These are phyloP conservation scores for Oryza meyeriana DNA, from an alignment of 176 grass and related monocot species.

Conservation along the genomic window DNA sequence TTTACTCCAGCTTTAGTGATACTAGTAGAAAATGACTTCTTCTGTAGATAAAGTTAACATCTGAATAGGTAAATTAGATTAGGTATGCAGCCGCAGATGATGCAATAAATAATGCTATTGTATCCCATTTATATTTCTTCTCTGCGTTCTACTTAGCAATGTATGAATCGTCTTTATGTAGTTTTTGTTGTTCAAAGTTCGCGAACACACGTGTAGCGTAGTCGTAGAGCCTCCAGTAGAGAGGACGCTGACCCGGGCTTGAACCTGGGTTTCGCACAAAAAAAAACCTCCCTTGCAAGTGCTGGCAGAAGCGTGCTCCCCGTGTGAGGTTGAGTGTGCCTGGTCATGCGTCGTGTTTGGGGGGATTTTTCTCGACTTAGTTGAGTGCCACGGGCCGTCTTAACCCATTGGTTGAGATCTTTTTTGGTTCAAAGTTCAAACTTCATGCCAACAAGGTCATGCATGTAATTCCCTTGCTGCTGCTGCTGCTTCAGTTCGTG, in stretches of 20 bases:
- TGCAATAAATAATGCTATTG: neutral
- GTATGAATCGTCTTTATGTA: neutral
- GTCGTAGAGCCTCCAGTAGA: no score
- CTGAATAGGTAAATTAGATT: neutral
- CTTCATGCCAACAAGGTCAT: neutral
- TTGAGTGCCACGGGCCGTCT: no score
- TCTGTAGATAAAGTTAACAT: neutral
- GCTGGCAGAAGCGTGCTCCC: no score
- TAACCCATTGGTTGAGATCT: no score
- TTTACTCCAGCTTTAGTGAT: neutral
- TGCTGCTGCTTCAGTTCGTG: neutral
- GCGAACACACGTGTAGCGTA: no score
- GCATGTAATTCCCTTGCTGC: neutral
- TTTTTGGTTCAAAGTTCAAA: neutral
- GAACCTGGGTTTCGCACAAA: no score
- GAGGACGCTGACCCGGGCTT: no score
- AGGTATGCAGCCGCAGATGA: neutral
- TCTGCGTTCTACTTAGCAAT: neutral
- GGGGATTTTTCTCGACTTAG: no score
- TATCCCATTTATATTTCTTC: neutral
- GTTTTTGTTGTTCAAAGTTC: slow-evolving; percentile 2
- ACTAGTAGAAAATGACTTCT: neutral
- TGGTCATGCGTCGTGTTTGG: no score
- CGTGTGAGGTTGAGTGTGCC: no score
- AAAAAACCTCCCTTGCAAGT: no score